Conservation (phyloP, 2,329 filamentous ascomycete species). For the Hirsutella rhossiliensis region DNA sequence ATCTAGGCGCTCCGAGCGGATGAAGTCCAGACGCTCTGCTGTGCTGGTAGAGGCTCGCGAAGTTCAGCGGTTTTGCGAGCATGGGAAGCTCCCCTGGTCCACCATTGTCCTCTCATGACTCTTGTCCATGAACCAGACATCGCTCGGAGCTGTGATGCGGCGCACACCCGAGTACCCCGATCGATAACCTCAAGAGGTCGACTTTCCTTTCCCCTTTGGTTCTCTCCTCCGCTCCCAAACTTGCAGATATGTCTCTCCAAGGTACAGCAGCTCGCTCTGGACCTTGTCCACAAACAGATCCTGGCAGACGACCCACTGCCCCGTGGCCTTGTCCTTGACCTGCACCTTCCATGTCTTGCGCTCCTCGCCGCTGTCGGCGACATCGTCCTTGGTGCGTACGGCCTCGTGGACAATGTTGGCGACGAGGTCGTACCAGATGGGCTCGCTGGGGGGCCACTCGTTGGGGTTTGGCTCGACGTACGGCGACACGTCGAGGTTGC, state of each 20-base stretch:
- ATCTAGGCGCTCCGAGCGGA: no score
- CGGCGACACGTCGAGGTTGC: conserved; percentile 71
- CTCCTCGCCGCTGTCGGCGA: conserved; percentile 81
- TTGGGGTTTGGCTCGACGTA: conserved; percentile 82
- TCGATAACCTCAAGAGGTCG: background rate
- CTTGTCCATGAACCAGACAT: background rate
- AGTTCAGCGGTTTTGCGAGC: background rate
- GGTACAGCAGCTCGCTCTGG: conserved; percentile 78
- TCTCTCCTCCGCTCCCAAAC: conserved; percentile 80
- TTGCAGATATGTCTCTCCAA: conserved; percentile 90
- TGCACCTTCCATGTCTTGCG: conserved; percentile 90
- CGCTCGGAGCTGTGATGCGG: background rate
- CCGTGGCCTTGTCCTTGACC: conserved; percentile 65
- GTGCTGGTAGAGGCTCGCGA: no score
- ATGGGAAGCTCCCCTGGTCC: background rate
- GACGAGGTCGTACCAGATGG: conserved; percentile 89
- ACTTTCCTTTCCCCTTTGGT: conserved; percentile 22
- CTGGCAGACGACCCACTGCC: conserved; percentile 88
- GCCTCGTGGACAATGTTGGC: conserved; percentile 89
- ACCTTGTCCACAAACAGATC: conserved; percentile 88
- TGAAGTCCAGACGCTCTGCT: no score
- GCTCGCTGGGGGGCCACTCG: conserved; percentile 60
- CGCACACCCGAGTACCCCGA: background rate
- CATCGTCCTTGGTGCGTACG: conserved; percentile 65
- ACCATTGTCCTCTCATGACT: background rate